A percentile compares a stretch with the other conserved stretches of the same genome.
Evolutionary conservation across 2,329 filamentous ascomycete genomes (phyloP).

Genomic region (Didymella keratinophila): DNA sequence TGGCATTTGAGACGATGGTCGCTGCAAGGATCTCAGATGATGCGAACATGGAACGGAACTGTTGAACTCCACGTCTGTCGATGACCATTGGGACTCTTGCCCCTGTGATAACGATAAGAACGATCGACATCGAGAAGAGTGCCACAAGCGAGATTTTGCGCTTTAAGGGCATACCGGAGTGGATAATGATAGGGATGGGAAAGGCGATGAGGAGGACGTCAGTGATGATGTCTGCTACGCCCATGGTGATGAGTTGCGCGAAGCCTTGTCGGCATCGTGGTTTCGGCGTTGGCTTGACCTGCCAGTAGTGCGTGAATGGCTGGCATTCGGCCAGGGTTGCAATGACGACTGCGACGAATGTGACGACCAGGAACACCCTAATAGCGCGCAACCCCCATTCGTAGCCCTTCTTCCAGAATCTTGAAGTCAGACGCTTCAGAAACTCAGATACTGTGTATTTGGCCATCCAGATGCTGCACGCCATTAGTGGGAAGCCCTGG

Average conservation of each 20-base stretch:
- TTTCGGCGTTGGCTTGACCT: slow-evolving; percentile 76
- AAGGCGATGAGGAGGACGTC: slow-evolving; percentile 88
- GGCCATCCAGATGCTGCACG: slow-evolving; percentile 81
- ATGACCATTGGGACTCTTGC: slow-evolving; percentile 86
- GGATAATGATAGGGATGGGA: slow-evolving; percentile 85
- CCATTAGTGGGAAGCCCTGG: slow-evolving; percentile 19
- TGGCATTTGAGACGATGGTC: slow-evolving; percentile 82
- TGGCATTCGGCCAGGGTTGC: slow-evolving; percentile 84
- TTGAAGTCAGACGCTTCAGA: slow-evolving; percentile 81
- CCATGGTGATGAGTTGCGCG: slow-evolving; percentile 87
- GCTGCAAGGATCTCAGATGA: slow-evolving; percentile 91
- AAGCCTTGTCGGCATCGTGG: slow-evolving; percentile 86
- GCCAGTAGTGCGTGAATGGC: slow-evolving; percentile 65
- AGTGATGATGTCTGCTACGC: slow-evolving; percentile 85
- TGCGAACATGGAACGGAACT: slow-evolving; percentile 86
- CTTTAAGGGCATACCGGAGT: slow-evolving; percentile 76
- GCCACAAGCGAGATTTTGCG: slow-evolving; percentile 80
- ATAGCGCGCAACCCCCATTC: slow-evolving; percentile 75
- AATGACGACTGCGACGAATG: slow-evolving; percentile 81
- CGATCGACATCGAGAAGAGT: slow-evolving; percentile 84
- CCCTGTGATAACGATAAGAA: slow-evolving; percentile 79
- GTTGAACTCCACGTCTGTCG: slow-evolving; percentile 73
- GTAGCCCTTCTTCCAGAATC: slow-evolving; percentile 82
- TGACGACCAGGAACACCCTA: slow-evolving; percentile 76
- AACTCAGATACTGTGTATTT: slow-evolving; percentile 93